Base-by-base conservation (phyloP, 768 basidiomycete species). In the Amanita polypyramis region DNA sequence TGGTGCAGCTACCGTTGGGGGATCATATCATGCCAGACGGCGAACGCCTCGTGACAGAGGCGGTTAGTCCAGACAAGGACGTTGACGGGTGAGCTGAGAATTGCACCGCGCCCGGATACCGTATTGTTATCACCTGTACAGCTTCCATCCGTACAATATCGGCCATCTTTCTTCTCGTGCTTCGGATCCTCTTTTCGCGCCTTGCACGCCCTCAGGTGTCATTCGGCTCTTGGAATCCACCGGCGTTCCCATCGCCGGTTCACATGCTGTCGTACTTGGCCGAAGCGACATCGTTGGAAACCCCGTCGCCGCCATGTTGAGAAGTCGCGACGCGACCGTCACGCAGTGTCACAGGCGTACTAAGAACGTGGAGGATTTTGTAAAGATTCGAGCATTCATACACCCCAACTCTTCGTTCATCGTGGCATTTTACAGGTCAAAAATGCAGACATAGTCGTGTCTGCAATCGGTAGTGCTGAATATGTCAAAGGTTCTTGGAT, bases 101-200 rank as follows among this genome's bases (percentile, higher is more conserved):
- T 3, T 10, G 23, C 2, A 8, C 11, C 30, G 19, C 10, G 6
- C 30, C 12, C 11, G 4, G 11, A 35, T 17, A 5, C 21, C 33
- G 9, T 41, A 33, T 45, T 42, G 40, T 21, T 49, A 15, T 5
- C 27, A 32, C n/a, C 47, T 19, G 37, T 32, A 29, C 35, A 93
- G 95, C 21, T 99, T 99, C 74, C 92, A 97, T 69, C 92, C 95
- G 4, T 94, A 95, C 66, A 99, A 98, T 66, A 96, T 98, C 52
- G 95, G 96, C 12, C 86, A 92, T 56, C 75, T 99, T 38, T 83
- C 88, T 39, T 96, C 93, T 38, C 82, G 93, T 55, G 87, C 92
- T 30, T 81, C 89, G 4, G 77, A 76, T 2, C 96, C 96, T 25
- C 74, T 96, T 45, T 98, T 96, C 67, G 71, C 81, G 2, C 96